Evolutionary conservation across 805 yeast species (phyloP).

Genomic region (Jamesozyma rosinii): DNA sequence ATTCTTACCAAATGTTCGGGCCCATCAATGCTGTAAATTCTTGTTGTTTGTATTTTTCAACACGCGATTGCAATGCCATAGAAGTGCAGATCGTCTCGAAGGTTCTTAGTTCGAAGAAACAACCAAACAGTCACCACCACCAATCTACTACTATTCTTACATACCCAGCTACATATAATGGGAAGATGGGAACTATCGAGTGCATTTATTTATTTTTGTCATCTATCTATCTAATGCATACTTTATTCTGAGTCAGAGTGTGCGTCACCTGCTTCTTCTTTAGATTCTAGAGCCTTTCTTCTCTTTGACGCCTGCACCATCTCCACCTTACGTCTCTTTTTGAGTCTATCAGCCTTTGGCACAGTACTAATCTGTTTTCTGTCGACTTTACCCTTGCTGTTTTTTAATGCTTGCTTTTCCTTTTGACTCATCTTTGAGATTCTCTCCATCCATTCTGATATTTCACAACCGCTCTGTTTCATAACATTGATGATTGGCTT

Average conservation of each 20-base stretch:
- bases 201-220: too few relatives aligned
- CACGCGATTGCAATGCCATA: not conserved
- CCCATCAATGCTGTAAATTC: too few relatives aligned
- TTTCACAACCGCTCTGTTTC: constrained; percentile 78
- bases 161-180: too few relatives aligned
- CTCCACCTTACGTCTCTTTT: constrained; percentile 51
- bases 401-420: constrained; percentile 53
- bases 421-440: constrained; percentile 54
- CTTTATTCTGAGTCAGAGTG: not conserved
- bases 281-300: constrained; percentile 33
- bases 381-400: constrained; percentile 38
- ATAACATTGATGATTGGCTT: constrained; percentile 86
- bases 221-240: too few relatives aligned
- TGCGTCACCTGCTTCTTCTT: not conserved
- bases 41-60: too few relatives aligned
- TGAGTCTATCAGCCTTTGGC: constrained; percentile 55
- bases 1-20: too few relatives aligned
- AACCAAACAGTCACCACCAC: too few relatives aligned
- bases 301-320: constrained; percentile 72
- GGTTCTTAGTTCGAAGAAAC: too few relatives aligned
- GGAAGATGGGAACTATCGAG: too few relatives aligned
- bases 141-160: too few relatives aligned
- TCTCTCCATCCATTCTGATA: constrained; percentile 75
- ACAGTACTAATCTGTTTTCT: constrained; percentile 79
- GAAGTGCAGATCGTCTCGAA: too few relatives aligned